Evolutionary conservation across 75 land plant genomes (phyloP), one percentile per base, ranked within the genome.

Genomic region (Picea sitchensis): DNA sequence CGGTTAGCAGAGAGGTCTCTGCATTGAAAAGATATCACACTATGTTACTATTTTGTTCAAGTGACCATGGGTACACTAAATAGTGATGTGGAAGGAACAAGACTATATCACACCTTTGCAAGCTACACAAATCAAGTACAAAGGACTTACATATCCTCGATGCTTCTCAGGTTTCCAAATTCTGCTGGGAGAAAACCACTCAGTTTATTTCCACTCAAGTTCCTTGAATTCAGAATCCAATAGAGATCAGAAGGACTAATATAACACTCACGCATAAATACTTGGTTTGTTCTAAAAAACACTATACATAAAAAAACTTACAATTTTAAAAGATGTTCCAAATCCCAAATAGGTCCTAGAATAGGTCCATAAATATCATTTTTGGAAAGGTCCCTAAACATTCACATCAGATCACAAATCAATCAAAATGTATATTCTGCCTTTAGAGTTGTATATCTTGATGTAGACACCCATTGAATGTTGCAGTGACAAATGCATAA

Each of bases 281-380:
- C 23, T 36, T 17, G 6, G 34, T 17, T 34, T 38, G 18, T 8
- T 69, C 23, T 17, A 9, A 34, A 76, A n/a, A 64, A 14, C 60
- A 26, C 15, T 57, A 3, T 51, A 72, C 21, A 1, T 26, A 32
- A 4, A n/a, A 3, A 7, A 0, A 79, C 88, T 82, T 78, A 91
- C 94, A 96, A 75, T 69, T 83, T 90, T 36, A 93, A 82, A 56
- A 97, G 90, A 83, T 97, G 99, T 75, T 97, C 99, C 75, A 97
- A 81, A 79, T 87, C 88, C 72, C 99, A 98, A 79, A 36, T 0
- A 36, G 3, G 0, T 36, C 38, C 38, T 36, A 36, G 38, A 36
- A 36, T 36, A 36, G 3, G 38, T 36, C 38, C 38, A 36, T 0
- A 36, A 36, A 36, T 36, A 36, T 36, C 38, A 36, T 36, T 36